Percentiles rank a stretch among this genome's conserved stretches.
phyloP scores from a whole-genome alignment of 78 protist species.

The Dictyostelium discoideum region dicty_2.7 NC_007090.3:3951001-3951500 shows the following conservation, averaged over 20 bases:
- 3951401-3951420: slow-evolving; percentile 42
- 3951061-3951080: no score
- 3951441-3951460: slow-evolving; percentile 60
- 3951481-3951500: slow-evolving; percentile 31
- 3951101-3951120: no score
- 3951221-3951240: neutral
- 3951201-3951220: neutral
- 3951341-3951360: neutral
- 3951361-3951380: slow-evolving; percentile 24
- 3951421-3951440: neutral
- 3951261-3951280: neutral
- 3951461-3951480: slow-evolving; percentile 27
- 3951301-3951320: neutral
- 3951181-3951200: no score
- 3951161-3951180: no score
- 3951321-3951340: neutral
- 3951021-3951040: no score
- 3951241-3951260: neutral
- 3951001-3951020: no score
- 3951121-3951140: no score
- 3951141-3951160: no score
- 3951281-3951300: neutral
- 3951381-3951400: neutral
- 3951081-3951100: no score
- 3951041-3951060: no score